Conservation (phyloP, 805 yeast species). For the Metschnikowia drakensbergensis region DNA sequence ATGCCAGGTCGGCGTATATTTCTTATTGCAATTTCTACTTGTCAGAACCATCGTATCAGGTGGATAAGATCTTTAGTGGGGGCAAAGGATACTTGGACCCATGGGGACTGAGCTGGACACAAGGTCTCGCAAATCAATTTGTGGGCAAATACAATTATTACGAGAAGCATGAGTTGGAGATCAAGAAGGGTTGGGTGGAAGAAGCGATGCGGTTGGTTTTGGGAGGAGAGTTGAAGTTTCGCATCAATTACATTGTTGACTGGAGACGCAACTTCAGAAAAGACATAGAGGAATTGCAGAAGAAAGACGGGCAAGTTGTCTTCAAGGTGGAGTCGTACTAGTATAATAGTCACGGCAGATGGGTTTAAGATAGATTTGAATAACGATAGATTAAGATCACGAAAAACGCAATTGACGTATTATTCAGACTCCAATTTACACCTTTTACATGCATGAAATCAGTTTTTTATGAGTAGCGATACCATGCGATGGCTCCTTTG, state of each 20-base stretch:
- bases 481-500: no score
- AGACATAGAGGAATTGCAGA: slow-evolving; percentile 24
- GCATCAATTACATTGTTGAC: slow-evolving; percentile 30
- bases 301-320: slow-evolving; percentile 32
- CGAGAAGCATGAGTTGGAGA: slow-evolving; percentile 28
- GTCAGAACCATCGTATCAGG: slow-evolving; percentile 31
- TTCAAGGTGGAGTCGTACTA: slow-evolving; percentile 38
- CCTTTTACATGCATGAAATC: no score
- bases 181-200: slow-evolving; percentile 29
- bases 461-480: no score
- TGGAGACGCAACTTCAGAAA: slow-evolving; percentile 37
- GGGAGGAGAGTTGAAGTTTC: slow-evolving; percentile 27
- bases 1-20: slow-evolving; percentile 28
- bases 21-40: slow-evolving; percentile 32
- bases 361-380: no score
- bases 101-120: slow-evolving; percentile 36
- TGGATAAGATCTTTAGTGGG: slow-evolving; percentile 26
- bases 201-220: slow-evolving; percentile 30
- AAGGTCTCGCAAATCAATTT: slow-evolving; percentile 27
- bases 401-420: no score
- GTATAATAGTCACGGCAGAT: background rate
- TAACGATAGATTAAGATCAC: no score
- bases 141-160: slow-evolving; percentile 31
- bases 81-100: slow-evolving; percentile 24
- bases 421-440: no score